phyloP scores from a whole-genome alignment of 768 basidiomycete species.

The Artomyces pyxidatus region DNA sequence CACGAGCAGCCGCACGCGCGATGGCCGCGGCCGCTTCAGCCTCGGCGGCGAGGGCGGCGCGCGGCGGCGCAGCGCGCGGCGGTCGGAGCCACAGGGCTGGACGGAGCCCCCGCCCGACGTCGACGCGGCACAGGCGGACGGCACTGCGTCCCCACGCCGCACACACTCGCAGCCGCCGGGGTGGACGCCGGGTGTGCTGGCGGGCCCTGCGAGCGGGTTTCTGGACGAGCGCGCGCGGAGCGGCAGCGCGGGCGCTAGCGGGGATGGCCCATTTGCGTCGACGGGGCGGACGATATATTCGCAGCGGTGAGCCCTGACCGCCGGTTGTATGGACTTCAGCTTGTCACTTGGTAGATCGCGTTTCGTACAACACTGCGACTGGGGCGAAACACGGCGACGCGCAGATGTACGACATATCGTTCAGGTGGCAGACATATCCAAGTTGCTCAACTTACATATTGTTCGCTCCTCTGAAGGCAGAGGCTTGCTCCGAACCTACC shows the following conservation, averaged over 20 bases:
- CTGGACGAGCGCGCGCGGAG: conserved; percentile 11
- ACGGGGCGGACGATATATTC: conserved; percentile 18
- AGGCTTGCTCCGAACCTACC: no score
- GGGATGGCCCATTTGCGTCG: conserved; percentile 11
- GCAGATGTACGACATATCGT: no score
- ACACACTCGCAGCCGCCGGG: not conserved
- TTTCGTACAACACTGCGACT: no score
- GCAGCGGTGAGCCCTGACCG: conserved; percentile 12
- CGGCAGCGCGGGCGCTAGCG: not conserved
- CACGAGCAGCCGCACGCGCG: not conserved
- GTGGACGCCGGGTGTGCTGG: conserved; percentile 1
- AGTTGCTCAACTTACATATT: no score
- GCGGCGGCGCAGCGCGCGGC: not conserved
- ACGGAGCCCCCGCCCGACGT: not conserved
- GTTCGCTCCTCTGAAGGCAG: no score
- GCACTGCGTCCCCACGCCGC: not conserved
- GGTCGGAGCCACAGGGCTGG: conserved; percentile 1
- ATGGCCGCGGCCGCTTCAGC: conserved; percentile 1
- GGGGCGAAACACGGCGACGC: no score
- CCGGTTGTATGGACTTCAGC: no score
- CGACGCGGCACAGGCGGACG: not conserved
- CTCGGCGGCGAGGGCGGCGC: not conserved
- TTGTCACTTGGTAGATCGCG: no score
- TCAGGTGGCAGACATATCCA: no score
- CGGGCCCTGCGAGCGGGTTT: conserved; percentile 14